Base-by-base conservation (phyloP, 179 eudicot genomes). In the Spinacia oleracea region DNA sequence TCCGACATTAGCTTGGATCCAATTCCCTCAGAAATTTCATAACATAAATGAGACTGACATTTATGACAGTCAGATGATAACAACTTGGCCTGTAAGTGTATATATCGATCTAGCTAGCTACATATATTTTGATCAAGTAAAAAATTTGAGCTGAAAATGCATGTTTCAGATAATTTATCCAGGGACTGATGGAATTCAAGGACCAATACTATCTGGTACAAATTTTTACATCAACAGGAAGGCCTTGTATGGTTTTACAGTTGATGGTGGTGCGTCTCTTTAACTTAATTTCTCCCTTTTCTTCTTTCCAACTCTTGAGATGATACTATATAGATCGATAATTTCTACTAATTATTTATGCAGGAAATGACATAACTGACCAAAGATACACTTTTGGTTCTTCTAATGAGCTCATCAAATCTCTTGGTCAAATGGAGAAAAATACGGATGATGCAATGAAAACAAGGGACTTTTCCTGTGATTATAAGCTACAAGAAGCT, bases 21-120 rank as follows among this genome's bases (percentile, higher is more conserved):
- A 88, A 16, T 88, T 23, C 80, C 89, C 89, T 76, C 88, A 85
- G 77, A 86, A 79, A 25, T 88, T 88, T 62, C 85, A 84, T 40
- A 88, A 88, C 48, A 70, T 82, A 46, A 75, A 58, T 38, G 81
- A 83, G 34, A 59, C 21, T 50, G 88, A 86, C 55, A 55, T 86
- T 42, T 86, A 83, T 9, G 84, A 81, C 31, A 75, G 84, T 50
- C 79, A 81, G 38, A 60, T 82, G 78, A 68, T 81, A 79, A 7
- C 78, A 4, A 0, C 64, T 5, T 83, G 83, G 83, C 70, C 48
- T 2, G 86, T 80, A 77, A 80, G 83, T 74, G 1, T 9, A 20
- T 3, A 0, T 1, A 27, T 63, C 15, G n/a, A n/a, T n/a, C n/a
- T n/a, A n/a, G n/a, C n/a, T n/a, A n/a, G n/a, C n/a, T n/a, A n/a